Evolutionary conservation across 2,329 filamentous ascomycete genomes (phyloP), one percentile per base, ranked within the genome.

Genomic region (Aquanectria penicillioides): DNA sequence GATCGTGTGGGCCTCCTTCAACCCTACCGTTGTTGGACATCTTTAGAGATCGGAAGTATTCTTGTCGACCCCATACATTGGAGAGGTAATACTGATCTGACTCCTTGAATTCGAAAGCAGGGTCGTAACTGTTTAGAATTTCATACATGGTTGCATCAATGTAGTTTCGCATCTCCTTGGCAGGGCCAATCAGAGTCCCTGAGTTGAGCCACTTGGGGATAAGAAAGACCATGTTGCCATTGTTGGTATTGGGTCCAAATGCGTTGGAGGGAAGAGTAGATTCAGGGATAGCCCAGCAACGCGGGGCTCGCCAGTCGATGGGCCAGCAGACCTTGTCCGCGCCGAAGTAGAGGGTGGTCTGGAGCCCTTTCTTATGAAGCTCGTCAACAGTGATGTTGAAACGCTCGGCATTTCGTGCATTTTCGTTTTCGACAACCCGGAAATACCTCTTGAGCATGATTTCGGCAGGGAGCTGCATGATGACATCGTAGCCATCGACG

Each of bases 401-500:
- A 33, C 78, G 80, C 47, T 78, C 72, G 29, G 76, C 74, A 36
- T 89, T 73, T 22, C 81, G 79, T 26, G 74, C 71, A 62, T 90
- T 86, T 23, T 82, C 83, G 47, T 80, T 78, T n/a, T 78, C 75
- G 15, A 84, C 70, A 2, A 37, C 44, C 12, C 78, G 75, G 62
- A 87, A 84, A 71, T 90, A 91, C 37, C 88, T 81, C 62, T 83
- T 76, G 22, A 91, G 81, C 63, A 91, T 75, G 17, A 90, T 78
- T 36, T 88, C 83, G 3, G 86, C 82, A 0, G 87, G 86, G 3
- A 91, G 76, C 70, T 91, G 89, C 58, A 90, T 86, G 75, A 87
- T 86, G 2, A 86, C 79, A 57, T 90, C 86, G 69, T 86, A 82
- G 2, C 84, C 86, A 69, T 91, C 88, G 6, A 88, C 80, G 41